phyloP scores from a whole-genome alignment of 2,329 filamentous ascomycete genomes.

The Nakataea oryzae region DNA sequence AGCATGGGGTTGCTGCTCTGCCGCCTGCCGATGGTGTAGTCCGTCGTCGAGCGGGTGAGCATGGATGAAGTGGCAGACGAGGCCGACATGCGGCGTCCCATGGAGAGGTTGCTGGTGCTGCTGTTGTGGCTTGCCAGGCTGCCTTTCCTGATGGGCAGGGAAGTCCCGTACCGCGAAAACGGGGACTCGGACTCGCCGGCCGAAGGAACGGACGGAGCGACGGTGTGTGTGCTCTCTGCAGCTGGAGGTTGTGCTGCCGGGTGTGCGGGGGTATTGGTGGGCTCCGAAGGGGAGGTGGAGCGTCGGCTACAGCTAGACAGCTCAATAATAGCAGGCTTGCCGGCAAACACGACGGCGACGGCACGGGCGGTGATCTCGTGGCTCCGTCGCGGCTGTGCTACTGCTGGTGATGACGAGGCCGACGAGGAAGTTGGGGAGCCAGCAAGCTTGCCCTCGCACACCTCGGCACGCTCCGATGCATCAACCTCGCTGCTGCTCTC shows the following conservation, averaged over 20 bases:
- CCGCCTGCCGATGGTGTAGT: conserved; percentile 15
- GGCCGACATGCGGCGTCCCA: conserved; percentile 21
- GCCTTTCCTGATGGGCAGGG: neutral
- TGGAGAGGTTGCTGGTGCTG: conserved; percentile 25
- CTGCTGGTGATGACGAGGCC: conserved; percentile 6
- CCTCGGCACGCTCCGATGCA: conserved; percentile 6
- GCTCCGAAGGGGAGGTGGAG: conserved; percentile 29
- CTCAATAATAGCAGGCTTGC: conserved; percentile 48
- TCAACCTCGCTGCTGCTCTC: conserved; percentile 30
- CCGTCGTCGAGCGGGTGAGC: conserved; percentile 17
- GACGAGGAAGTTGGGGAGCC: conserved; percentile 5
- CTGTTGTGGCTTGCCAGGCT: conserved; percentile 2
- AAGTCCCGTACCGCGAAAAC: neutral
- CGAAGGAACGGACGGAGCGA: neutral
- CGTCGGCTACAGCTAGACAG: conserved; percentile 21
- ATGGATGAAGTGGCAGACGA: conserved; percentile 27
- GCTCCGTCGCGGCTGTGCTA: conserved; percentile 23
- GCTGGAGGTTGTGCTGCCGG: neutral
- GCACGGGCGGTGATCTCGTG: conserved; percentile 46
- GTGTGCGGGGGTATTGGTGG: conserved; percentile 17
- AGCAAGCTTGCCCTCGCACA: neutral
- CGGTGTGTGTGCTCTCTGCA: neutral
- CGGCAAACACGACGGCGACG: conserved; percentile 48
- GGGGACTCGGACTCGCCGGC: neutral
- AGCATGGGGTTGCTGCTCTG: conserved; percentile 35